Evolutionary conservation across 768 basidiomycete species (phyloP).

Genomic region (Kwoniella dejecticola): DNA sequence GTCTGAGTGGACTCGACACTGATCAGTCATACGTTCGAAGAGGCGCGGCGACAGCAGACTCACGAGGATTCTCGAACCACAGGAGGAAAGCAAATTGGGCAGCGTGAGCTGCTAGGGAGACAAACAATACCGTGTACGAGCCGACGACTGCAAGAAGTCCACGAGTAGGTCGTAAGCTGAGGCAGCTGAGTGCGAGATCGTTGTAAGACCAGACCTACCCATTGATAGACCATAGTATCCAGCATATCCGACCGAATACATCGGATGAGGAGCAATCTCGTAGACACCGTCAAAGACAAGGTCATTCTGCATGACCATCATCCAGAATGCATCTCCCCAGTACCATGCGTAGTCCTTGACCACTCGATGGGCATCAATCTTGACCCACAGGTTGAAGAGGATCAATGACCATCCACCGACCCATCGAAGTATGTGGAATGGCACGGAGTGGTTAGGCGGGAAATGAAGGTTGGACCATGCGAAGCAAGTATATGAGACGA

Average conservation of each 20-base stretch:
- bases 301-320: slow-evolving; percentile 58
- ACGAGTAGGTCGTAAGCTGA: background rate
- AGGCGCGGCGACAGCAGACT: slow-evolving; percentile 50
- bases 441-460: slow-evolving; percentile 71
- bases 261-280: slow-evolving; percentile 68
- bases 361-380: slow-evolving; percentile 93
- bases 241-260: slow-evolving; percentile 76
- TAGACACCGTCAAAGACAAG: slow-evolving; percentile 98
- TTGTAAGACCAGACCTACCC: too few species aligned
- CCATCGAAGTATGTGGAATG: slow-evolving; percentile 84
- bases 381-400: slow-evolving; percentile 96
- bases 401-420: slow-evolving; percentile 79
- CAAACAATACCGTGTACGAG: slow-evolving; percentile 70
- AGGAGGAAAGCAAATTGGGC: slow-evolving; percentile 95
- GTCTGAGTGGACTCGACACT: too few species aligned
- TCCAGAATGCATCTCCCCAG: slow-evolving; percentile 64
- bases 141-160: slow-evolving; percentile 43
- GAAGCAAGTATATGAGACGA: slow-evolving; percentile 91
- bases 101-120: slow-evolving; percentile 89
- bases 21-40: too few species aligned
- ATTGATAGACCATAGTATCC: slow-evolving; percentile 96
- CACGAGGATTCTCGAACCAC: slow-evolving; percentile 96
- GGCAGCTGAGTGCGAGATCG: too few species aligned
- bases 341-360: slow-evolving; percentile 99
- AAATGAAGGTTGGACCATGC: slow-evolving; percentile 89